A percentile compares a stretch with the other conserved stretches of the same genome.
Conservation (phyloP, 345 rosid genomes). For the Diplotaxis tenuifolia region DNA sequence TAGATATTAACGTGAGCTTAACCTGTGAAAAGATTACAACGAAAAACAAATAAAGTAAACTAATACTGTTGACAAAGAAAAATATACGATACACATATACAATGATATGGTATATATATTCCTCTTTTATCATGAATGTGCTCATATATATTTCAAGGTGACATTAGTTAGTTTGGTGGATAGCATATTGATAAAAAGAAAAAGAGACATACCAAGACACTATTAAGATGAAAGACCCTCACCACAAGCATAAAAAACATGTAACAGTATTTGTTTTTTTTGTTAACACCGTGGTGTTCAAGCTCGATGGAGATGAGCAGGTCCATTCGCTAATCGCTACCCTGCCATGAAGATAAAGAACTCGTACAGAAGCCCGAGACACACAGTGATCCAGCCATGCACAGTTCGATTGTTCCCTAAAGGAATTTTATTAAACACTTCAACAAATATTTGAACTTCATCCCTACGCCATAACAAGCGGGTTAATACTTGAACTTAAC, state of each 20-base stretch:
- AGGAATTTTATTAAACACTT: too few species aligned
- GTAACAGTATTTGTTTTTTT: neutral
- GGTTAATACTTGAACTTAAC: too few species aligned
- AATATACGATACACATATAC: neutral
- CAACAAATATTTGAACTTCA: too few species aligned
- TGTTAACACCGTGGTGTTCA: neutral
- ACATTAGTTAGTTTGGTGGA: slow-evolving; percentile 1
- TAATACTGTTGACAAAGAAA: neutral
- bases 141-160: neutral
- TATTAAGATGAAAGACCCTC: neutral
- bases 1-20: neutral
- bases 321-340: neutral
- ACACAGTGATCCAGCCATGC: neutral
- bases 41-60: neutral
- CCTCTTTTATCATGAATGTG: neutral
- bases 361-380: neutral
- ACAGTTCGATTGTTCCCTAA: too few species aligned
- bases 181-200: neutral
- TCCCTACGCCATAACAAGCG: too few species aligned
- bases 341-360: neutral
- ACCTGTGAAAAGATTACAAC: neutral
- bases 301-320: neutral
- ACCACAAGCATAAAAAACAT: neutral
- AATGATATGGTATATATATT: neutral
- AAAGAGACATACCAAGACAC: neutral